Percentiles rank a stretch among this genome's conserved stretches.
Conservation (phyloP, 2,329 filamentous ascomycete genomes). For the Verticillium nubilum region DNA sequence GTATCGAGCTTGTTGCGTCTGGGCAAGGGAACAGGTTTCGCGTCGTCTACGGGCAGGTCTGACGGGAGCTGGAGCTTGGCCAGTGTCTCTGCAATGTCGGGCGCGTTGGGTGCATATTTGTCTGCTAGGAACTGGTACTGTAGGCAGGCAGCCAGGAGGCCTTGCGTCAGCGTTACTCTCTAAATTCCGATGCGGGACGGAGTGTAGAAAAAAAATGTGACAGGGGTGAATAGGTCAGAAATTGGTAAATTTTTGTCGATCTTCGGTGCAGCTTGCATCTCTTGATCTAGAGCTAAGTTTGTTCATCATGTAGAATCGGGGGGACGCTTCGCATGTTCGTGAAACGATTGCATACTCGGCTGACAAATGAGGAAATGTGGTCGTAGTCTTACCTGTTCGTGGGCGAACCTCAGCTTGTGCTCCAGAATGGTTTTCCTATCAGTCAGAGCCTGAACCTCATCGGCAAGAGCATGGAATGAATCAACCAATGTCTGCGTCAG, state of each 20-base stretch:
- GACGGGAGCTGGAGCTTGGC: conserved; percentile 61
- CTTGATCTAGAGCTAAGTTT: conserved; percentile 79
- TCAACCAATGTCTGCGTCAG: conserved; percentile 54
- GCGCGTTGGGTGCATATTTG: conserved; percentile 60
- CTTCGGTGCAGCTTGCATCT: conserved; percentile 54
- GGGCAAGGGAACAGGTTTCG: conserved; percentile 45
- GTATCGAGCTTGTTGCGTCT: conserved; percentile 38
- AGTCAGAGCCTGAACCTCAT: conserved; percentile 58
- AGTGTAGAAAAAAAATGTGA: conserved; percentile 8
- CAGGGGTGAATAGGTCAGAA: conserved; percentile 28
- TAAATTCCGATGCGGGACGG: not conserved
- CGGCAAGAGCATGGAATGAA: conserved; percentile 59
- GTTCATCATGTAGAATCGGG: conserved; percentile 34
- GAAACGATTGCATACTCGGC: not conserved
- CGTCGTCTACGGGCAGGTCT: conserved; percentile 27
- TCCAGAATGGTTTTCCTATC: conserved; percentile 61
- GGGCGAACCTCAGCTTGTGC: conserved; percentile 61
- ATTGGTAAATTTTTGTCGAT: conserved; percentile 47
- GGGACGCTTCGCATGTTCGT: conserved; percentile 12
- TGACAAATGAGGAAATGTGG: not conserved
- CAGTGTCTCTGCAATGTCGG: conserved; percentile 62
- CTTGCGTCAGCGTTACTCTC: conserved; percentile 11
- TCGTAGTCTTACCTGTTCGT: conserved; percentile 52
- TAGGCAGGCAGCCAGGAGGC: conserved; percentile 3
- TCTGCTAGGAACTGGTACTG: conserved; percentile 62